Base-by-base conservation (phyloP, 2,329 filamentous ascomycete species). In the Colletotrichum nymphaeae region DNA sequence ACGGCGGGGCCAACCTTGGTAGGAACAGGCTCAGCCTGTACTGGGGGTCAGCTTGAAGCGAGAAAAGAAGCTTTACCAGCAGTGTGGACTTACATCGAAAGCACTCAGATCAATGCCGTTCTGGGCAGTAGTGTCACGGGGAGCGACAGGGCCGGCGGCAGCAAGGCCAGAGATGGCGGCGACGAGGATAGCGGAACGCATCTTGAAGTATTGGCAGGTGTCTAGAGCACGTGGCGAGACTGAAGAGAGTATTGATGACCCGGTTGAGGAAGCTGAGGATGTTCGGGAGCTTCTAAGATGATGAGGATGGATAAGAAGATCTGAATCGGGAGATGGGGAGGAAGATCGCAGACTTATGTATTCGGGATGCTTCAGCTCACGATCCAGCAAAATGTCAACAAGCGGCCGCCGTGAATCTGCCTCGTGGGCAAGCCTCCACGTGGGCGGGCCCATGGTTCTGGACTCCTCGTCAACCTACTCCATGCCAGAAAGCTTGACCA, bases 1-100 rank as follows among this genome's bases (percentile, higher is more conserved):
- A 73, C 58, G n/a, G 58, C 66, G 5, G 70, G 70, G 22, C 70
- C 70, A 22, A 37, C 14, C 70, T 73, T 73, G 37, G 58, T 52
- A 14, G 46, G 37, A 26, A 59, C 32, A 14, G 69, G 28, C 12
- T 28, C 53, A 1, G 59, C 53, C 70, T 73, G 26, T 24, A 32
- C 1, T 1, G 9, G 5, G 4, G 14, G 60, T 73, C 30, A 73
- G 52, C 9, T 35, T 5, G 5, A 19, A 19, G 12, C n/a, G n/a
- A 11, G 32, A 42, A 4, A 30, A 42, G 11, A 5, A 12, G 9
- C 9, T 19, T 9, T 16, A 12, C 28, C n/a, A 8, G 6, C n/a
- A 24, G 35, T 9, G 28, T 2, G 14, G 26, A 37, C 65, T 53
- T 4, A 72, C 69, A 35, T 72, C 69, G 7, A 72, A 69, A 30